Base-by-base conservation (phyloP, 2,329 filamentous ascomycete species). In the Magnaporthiopsis poae region DNA sequence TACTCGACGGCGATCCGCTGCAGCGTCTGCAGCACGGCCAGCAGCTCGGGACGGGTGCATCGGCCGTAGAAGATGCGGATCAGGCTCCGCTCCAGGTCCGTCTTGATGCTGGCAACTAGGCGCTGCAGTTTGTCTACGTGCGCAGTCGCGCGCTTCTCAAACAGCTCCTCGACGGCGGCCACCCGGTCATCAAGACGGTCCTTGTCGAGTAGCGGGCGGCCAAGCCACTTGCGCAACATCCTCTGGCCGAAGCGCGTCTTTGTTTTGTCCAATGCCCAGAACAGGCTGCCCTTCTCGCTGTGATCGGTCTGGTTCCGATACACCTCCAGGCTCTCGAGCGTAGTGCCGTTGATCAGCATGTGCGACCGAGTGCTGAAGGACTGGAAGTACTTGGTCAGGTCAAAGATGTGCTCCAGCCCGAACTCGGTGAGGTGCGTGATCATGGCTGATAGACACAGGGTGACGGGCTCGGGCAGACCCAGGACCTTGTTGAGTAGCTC, bases 11-110 rank as follows among this genome's bases (percentile, higher is more conserved):
- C 86, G 62, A 98, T 91, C 67, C 82, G 85, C 72, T 96, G 92
- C 67, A 99, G 81, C 0, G 90, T 90, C 75, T 98, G 93, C 1
- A 99, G 81, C 5, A 96, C 89, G 0, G 86, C 86, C 2, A 98
- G 82, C 4, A 99, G 86, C 76, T 99, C 95, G 0, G 93, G 90
- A 0, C 95, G 88, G 0, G 91, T 90, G 76, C 93, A 98, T 79
- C 96, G 97, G 64, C 93, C 92, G 77, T 99, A 99, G 80, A 98
- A 99, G 68, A 99, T 96, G 61, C 95, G 87, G 72, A 98, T 93
- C 62, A 99, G 81, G 68, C 91, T 95, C 71, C 95, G 92, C 77
- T 99, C 95, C 7, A 99, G 85, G 74, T 99, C 95, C 7, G 85
- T 87, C 74, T 84, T 91, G 68, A 89, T 88, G 68, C 84, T 89